Evolutionary conservation across 306 rosid species (phyloP), one percentile per base, ranked within the genome.

Genomic region (Gleditsia sinensis): DNA sequence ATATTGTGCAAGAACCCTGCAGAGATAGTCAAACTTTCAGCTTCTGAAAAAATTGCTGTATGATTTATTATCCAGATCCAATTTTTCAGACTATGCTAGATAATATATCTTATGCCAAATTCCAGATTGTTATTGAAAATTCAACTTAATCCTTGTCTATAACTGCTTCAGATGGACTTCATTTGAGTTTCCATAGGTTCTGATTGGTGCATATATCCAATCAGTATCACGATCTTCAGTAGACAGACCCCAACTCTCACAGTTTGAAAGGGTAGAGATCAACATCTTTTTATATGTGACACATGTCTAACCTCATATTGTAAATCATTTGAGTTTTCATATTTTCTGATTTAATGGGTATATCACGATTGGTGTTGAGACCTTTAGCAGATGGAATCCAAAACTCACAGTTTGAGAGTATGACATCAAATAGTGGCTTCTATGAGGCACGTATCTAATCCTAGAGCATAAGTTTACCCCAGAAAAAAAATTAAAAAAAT

Each of bases 1-100:
- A 67, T 86, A 86, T 27, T 83, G 89, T 82, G 76, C 86, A 78
- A 86, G 81, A 83, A 74, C 87, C 86, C 97, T 84, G 40, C 28
- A 75, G 79, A 48, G 59, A 83, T 50, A 55, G 67, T 67, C 62
- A 55, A 72, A 60, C 19, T 16, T 72, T 75, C 54, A 53, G 74
- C 42, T 7, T 43, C 71, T 61, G 62, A 58, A 33, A 42, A 57
- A 4, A 71, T 12, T 59, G 57, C 30, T 43, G 48, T 70, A 37
- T 40, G 25, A 8, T 19, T 67, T 43, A 43, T 67, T 51, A 72
- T 49, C 16, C 19, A 43, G 55, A 66, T 56, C 63, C 36, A 43
- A 77, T 58, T 72, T 17, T 27, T 28, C 66, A 77, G 50, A 32
- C 56, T 72, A 67, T 65, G 40, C 45, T 5, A 76, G 37, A 75